Evolutionary conservation across 148 eudicot species (phyloP), one percentile per base, ranked within the genome.

Genomic region (Oxyria digyna): DNA sequence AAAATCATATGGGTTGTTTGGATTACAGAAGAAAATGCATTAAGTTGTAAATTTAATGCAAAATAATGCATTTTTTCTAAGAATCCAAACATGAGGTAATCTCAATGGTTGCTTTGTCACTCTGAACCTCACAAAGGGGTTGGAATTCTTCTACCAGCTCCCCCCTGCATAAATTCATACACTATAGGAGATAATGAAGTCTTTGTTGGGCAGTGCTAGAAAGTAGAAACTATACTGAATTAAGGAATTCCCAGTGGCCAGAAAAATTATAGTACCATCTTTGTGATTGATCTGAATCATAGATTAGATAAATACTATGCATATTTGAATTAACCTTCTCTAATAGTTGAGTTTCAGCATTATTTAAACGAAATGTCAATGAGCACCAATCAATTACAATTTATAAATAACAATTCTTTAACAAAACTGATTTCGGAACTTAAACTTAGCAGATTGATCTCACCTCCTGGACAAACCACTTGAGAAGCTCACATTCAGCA

Each of bases 81-180:
- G n/a, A 35, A 35, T 2, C 4, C 4, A 38, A 38, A 38, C 21
- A 8, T 82, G 79, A 62, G 75, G 99, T 95, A 38, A 95, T 95
- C 82, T 91, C 99, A 57, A 95, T 91, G 9, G 99, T 95, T 13
- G 99, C 99, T 84, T 95, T 95, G 74, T 95, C 99, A 81, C 99
- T 95, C 77, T 95, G 99, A 78, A 95, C 99, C 83, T 91, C 97
- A 80, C 99, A 95, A 77, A 91, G 92, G 31, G 89, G 96, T 71
- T 94, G 96, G 70, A 89, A 93, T 78, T 93, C 98, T 67, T 89
- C 95, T 71, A 93, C 85, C 75, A 83, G 74, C 26, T 89, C n/a
- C 95, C 54, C 91, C 98, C 98, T 93, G 81, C 72, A 74, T 45
- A 42, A n/a, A 32, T 55, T 20, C 21, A 64, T 18, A 21, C 31